Percentiles rank a stretch among this genome's conserved stretches.
Conservation (phyloP, 257 asterid species). For the Coffea canephora region DNA sequence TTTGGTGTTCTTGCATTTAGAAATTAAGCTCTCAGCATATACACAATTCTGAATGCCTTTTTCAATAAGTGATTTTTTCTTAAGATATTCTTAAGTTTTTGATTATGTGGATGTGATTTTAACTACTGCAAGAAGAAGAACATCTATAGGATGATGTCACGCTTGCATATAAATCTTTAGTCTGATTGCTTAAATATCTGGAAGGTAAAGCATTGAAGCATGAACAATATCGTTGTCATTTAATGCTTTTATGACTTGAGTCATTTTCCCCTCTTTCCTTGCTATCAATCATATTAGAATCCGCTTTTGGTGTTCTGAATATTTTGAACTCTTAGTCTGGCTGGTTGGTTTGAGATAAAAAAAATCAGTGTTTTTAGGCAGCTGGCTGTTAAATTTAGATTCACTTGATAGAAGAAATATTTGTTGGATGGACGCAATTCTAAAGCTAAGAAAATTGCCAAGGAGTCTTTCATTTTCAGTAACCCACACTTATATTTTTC, state of each 20-base stretch:
- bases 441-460: not conserved
- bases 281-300: not conserved
- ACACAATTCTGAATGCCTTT: not conserved
- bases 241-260: not conserved
- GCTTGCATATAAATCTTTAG: not conserved
- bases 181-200: not conserved
- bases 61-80: not conserved
- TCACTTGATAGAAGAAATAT: not conserved
- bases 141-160: not conserved
- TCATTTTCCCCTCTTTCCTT: not conserved
- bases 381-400: not conserved
- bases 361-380: not conserved
- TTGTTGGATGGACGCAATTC: not conserved
- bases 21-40: not conserved
- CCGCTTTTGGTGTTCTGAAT: not conserved
- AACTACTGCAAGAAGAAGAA: not conserved
- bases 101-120: not conserved
- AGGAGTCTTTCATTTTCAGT: not conserved
- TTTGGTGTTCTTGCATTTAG: not conserved
- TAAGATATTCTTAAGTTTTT: not conserved
- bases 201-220: not conserved
- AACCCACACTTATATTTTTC: slow-evolving; percentile 2
- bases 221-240: not conserved
- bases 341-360: not conserved
- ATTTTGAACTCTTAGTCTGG: not conserved